Conservation (phyloP, 805 yeast species). For the Kluyveromyces dobzhanskii region DNA sequence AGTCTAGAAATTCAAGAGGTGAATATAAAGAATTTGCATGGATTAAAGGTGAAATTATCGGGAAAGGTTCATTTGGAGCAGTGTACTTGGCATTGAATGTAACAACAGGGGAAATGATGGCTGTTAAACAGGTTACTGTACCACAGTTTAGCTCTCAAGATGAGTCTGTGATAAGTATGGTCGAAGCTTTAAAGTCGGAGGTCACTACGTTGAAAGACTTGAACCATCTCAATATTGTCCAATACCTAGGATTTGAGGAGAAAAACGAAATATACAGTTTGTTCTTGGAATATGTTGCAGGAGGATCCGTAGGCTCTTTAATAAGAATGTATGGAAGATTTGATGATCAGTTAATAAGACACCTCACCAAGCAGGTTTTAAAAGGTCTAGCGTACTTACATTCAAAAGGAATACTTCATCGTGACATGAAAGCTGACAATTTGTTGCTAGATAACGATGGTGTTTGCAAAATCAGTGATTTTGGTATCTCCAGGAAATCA, state of each 20-base stretch:
- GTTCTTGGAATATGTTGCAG: slow-evolving; percentile 93
- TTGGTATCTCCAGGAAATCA: slow-evolving; percentile 86
- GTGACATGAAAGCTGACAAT: slow-evolving; percentile 94
- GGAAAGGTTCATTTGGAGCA: slow-evolving; percentile 93
- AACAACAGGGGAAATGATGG: slow-evolving; percentile 97
- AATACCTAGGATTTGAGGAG: slow-evolving; percentile 88
- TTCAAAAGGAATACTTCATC: slow-evolving; percentile 76
- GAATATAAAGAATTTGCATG: slow-evolving; percentile 84
- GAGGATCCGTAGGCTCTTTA: slow-evolving; percentile 90
- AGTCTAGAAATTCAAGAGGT: slow-evolving; percentile 56
- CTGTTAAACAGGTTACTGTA: slow-evolving; percentile 88
- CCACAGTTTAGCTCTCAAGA: slow-evolving; percentile 37
- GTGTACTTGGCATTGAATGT: slow-evolving; percentile 88
- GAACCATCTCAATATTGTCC: slow-evolving; percentile 91
- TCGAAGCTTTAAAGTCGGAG: slow-evolving; percentile 81
- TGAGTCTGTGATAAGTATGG: slow-evolving; percentile 46
- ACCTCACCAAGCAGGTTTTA: slow-evolving; percentile 69
- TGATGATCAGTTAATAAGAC: slow-evolving; percentile 66
- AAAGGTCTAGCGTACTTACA: slow-evolving; percentile 85
- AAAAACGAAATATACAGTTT: slow-evolving; percentile 66
- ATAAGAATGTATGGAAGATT: slow-evolving; percentile 77
- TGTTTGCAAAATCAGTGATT: slow-evolving; percentile 89
- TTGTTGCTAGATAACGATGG: slow-evolving; percentile 84
- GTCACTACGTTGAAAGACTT: slow-evolving; percentile 90
- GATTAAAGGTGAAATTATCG: slow-evolving; percentile 96